Evolutionary conservation across 306 rosid species (phyloP), one percentile per base, ranked within the genome.

Genomic region (Boehmeria nivea): DNA sequence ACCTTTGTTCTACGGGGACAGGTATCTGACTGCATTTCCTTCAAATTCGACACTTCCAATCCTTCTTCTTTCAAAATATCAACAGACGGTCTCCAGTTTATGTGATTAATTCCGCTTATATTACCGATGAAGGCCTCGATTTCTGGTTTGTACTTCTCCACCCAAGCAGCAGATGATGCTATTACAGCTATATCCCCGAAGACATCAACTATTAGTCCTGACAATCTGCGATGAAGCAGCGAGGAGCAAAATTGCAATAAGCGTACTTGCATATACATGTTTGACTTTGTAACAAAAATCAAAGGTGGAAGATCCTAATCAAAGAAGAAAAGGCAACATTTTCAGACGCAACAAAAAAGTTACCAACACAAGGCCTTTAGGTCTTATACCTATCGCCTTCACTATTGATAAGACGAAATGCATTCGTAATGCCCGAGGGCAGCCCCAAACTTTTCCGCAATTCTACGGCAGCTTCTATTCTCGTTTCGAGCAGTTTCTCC

Each of bases 111-210:
- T 54, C 64, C 80, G 36, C 58, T 58, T 16, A 80, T 63, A 72
- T 70, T 72, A 47, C 70, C 20, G 16, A 84, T 59, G 61, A 79
- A 71, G 16, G 74, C 73, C 76, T 87, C 89, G 58, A 91, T 77
- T 70, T 82, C 91, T 70, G 78, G 48, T 66, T 76, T 80, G 78
- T 87, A 84, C 73, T 81, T 84, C 82, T 91, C 96, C 66, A 91
- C 96, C 98, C 98, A 91, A 70, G 95, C 98, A 65, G 91, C 94
- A 49, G 98, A 87, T 49, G 93, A 87, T 24, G 95, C 98, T 49
- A 90, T 72, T 18, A 87, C 98, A 53, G 94, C 95, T 74, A 84
- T 65, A 72, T 82, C 95, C 77, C 98, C 91, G 82, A 90, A 84
- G 43, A 84, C 63, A 28, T 90, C 94, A 59, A 87, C 70, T 34